Evolutionary conservation across 208 protist genomes (phyloP), one percentile per base, ranked within the genome.

Genomic region (Perkinsela sp.): DNA sequence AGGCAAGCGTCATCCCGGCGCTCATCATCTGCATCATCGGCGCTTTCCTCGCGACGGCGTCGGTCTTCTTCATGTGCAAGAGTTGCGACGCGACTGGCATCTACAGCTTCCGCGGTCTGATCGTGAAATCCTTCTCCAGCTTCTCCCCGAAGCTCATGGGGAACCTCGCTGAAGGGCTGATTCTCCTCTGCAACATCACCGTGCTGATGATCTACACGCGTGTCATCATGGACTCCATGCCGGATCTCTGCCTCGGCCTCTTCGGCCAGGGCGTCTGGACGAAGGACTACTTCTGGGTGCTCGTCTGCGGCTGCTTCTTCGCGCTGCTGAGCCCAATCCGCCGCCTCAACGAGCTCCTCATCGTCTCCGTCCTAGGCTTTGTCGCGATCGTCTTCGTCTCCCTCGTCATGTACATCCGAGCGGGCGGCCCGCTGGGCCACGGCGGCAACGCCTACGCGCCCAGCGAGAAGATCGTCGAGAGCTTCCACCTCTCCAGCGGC

Each of bases 261-360:
- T 73, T 73, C 68, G 40, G 72, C n/a, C 15, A 28, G 1, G 71
- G 71, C n/a, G 69, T 73, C n/a, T 73, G 68, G 68, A 31, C 30
- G 22, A 28, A 32, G 28, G 22, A 31, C 22, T 72, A 30, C 22
- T 72, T 70, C 71, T 90, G 84, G 84, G 68, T 82, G 1, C 2
- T 77, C 0, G 32, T 74, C 1, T 79, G 76, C 22, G 84, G 84
- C 1, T 66, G 80, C 28, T 67, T 90, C 0, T 90, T 90, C 67
- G 84, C 85, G 73, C 22, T 80, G 30, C 72, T 85, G 0, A 83
- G 74, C 69, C 86, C 76, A 68, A 73, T 74, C 22, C 78, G 80
- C 29, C 83, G 82, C 68, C 83, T 90, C 79, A 75, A 83, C 70
- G 84, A 90, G 74, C 79, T 90, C 31, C 86, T 86, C 76, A 87